Percentiles rank a stretch among this genome's conserved stretches.
Conservation (phyloP, 2,329 filamentous ascomycete species). For the Epichloe elymi region DNA sequence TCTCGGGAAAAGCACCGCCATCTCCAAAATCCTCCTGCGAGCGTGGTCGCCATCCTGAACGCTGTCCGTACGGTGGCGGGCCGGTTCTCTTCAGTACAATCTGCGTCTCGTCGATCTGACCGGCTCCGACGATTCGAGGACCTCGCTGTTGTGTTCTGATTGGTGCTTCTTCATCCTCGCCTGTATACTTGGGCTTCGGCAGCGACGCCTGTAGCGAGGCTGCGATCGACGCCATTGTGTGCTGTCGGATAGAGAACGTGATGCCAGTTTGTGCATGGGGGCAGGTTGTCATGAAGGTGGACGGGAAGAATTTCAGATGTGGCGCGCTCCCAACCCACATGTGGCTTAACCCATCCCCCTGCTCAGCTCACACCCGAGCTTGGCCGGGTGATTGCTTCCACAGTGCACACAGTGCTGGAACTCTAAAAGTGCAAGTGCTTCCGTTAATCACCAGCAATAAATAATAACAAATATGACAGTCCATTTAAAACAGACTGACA, state of each 20-base stretch:
- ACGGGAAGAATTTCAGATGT: slow-evolving; percentile 21
- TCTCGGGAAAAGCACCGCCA: slow-evolving; percentile 90
- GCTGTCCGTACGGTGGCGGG: slow-evolving; percentile 77
- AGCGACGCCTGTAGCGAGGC: slow-evolving; percentile 66
- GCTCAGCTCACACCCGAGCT: neutral
- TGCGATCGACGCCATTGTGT: slow-evolving; percentile 50
- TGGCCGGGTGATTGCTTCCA: neutral
- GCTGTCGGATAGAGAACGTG: slow-evolving; percentile 8
- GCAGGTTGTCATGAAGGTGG: neutral
- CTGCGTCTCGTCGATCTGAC: slow-evolving; percentile 72
- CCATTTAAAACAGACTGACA: neutral
- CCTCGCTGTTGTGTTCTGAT: slow-evolving; percentile 61
- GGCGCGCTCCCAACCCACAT: slow-evolving; percentile 9
- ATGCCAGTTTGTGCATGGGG: slow-evolving; percentile 10
- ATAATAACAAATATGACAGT: neutral
- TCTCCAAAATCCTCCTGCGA: slow-evolving; percentile 86
- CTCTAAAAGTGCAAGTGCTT: neutral
- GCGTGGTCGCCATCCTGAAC: slow-evolving; percentile 82
- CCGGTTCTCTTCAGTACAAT: slow-evolving; percentile 72
- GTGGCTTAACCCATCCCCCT: slow-evolving; percentile 15
- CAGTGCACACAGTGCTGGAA: neutral
- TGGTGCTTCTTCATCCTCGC: slow-evolving; percentile 73
- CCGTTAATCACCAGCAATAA: too few relatives aligned
- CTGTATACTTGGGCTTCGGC: slow-evolving; percentile 82
- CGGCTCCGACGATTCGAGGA: slow-evolving; percentile 67